These are phyloP conservation scores for Claviceps quebecensis DNA, from an alignment of 2,329 filamentous ascomycete species.

Conservation along the genomic window DNA sequence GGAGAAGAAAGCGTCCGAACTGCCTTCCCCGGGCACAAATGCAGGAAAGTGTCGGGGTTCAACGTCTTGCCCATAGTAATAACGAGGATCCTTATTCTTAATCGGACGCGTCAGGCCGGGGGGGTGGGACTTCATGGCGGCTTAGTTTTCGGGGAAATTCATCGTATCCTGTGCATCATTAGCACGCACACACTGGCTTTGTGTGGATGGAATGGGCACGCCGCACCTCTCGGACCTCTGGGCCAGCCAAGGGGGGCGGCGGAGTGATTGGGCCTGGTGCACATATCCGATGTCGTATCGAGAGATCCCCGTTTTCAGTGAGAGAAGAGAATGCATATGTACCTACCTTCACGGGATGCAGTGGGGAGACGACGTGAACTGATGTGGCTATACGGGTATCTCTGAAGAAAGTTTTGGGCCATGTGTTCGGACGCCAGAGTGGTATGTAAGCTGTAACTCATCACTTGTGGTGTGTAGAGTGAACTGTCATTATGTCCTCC, in stretches of 20 bases:
- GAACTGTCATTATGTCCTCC: not conserved
- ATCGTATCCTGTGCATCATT: conserved; percentile 2
- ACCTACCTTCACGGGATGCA: not conserved
- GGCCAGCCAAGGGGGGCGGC: not conserved
- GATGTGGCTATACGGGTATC: not conserved
- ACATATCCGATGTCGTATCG: not conserved
- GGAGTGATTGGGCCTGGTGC: not conserved
- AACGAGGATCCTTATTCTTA: too few relatives aligned
- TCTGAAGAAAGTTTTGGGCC: not conserved
- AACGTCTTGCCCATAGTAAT: too few relatives aligned
- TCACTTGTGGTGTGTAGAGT: not conserved
- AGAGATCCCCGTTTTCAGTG: too few relatives aligned
- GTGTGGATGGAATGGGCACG: not conserved
- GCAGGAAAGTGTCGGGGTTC: too few relatives aligned
- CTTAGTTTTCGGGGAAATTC: not conserved
- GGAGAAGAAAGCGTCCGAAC: not conserved
- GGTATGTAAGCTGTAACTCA: not conserved
- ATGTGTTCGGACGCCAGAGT: not conserved
- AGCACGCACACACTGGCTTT: not conserved
- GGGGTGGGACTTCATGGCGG: not conserved
- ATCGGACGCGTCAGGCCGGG: too few relatives aligned
- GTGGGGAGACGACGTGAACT: too few relatives aligned
- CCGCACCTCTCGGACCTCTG: not conserved
- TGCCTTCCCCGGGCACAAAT: not conserved
- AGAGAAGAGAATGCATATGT: not conserved